Base-by-base conservation (phyloP, 2,329 filamentous ascomycete genomes). In the Botrytis elliptica region DNA sequence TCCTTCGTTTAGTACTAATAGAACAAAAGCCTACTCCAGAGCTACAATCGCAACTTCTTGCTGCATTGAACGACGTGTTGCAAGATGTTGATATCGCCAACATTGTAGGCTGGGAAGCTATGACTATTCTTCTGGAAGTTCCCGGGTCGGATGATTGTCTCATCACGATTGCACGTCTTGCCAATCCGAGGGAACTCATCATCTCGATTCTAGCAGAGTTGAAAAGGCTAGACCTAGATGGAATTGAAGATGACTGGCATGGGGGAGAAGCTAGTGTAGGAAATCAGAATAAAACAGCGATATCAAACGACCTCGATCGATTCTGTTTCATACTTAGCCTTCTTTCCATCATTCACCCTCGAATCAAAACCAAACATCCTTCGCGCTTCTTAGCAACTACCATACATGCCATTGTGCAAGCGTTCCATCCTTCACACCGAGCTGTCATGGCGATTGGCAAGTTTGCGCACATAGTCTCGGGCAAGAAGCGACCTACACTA, bases 111-210 rank as follows among this genome's bases (percentile, higher is more conserved):
- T n/a, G n/a, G n/a, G n/a, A n/a, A n/a, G n/a, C n/a, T n/a, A n/a
- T n/a, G n/a, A n/a, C n/a, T n/a, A n/a, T n/a, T n/a, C n/a, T n/a
- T n/a, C n/a, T n/a, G n/a, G n/a, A n/a, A n/a, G n/a, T n/a, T n/a
- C n/a, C n/a, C n/a, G n/a, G n/a, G n/a, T n/a, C n/a, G n/a, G n/a
- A n/a, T n/a, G n/a, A n/a, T n/a, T n/a, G n/a, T n/a, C n/a, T n/a
- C n/a, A n/a, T n/a, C 40, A 42, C 40, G 40, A 90, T 95, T 70
- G 93, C 93, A 46, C 88, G 90, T 38, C 85, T 94, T 57, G 93
- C 93, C 69, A 96, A 95, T 80, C 93, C 93, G 1, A 86, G 93
- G 69, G 93, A 96, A 82, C 92, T 94, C 64, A 91, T 95, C 74
- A 85, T 96, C 78, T 95, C 95, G 81, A 89, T 94, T 44, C 90